Conservation (phyloP, 768 basidiomycete species). For the Tylopilus intermedius region DNA sequence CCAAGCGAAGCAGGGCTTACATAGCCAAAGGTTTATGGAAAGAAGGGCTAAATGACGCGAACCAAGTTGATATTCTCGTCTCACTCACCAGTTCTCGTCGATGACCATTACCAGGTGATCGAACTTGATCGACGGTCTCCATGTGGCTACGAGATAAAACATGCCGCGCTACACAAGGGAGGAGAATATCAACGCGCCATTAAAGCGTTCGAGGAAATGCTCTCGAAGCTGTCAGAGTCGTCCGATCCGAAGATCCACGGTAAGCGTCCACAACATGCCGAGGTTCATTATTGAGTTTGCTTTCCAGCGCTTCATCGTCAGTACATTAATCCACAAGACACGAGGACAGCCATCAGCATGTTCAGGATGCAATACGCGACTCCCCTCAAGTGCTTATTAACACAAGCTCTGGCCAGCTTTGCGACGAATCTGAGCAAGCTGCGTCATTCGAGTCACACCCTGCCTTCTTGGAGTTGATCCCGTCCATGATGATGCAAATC, state of each 20-base stretch:
- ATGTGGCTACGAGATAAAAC: neutral
- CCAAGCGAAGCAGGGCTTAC: neutral
- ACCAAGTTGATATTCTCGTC: neutral
- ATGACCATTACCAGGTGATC: neutral
- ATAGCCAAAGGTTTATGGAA: neutral
- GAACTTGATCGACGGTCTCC: neutral
- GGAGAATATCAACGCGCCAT: neutral
- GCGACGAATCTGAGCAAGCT: neutral
- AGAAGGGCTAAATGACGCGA: neutral
- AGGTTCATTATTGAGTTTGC: neutral
- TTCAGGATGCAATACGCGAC: neutral
- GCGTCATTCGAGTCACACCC: neutral
- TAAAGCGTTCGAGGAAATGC: neutral
- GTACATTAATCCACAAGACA: neutral
- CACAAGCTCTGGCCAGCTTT: neutral
- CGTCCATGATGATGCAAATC: neutral
- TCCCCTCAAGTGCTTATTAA: neutral
- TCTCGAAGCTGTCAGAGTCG: neutral
- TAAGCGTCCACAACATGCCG: neutral
- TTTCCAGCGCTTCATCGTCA: neutral
- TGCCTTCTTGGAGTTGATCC: neutral
- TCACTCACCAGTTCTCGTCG: neutral
- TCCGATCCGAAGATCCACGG: neutral
- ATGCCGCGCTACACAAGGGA: neutral
- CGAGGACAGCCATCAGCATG: neutral